Evolutionary conservation across 352 stramenopile species (phyloP).

Genomic region (Phytopythium montanum): DNA sequence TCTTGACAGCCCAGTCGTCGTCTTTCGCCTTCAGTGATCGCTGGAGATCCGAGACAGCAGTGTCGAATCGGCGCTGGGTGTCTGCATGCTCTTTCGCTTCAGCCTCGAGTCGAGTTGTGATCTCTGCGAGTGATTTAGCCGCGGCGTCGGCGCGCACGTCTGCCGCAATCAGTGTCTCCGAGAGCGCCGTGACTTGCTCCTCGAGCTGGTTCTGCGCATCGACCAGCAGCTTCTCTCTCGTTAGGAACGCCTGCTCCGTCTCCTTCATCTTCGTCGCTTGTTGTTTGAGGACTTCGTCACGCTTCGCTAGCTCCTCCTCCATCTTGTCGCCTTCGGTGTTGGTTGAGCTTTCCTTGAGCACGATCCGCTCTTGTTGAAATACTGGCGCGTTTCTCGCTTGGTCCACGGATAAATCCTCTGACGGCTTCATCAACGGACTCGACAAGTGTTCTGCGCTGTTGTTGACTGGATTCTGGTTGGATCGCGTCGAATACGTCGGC

Average conservation of each 20-base stretch:
- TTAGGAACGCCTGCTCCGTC: conserved; percentile 32
- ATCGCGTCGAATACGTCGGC: too few relatives aligned
- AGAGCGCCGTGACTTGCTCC: conserved; percentile 20
- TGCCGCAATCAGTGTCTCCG: conserved; percentile 20
- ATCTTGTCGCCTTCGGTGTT: conserved; percentile 52
- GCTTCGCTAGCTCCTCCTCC: conserved; percentile 41
- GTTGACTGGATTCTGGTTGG: not conserved
- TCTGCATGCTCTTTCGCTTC: conserved; percentile 24
- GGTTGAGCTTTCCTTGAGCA: conserved; percentile 47
- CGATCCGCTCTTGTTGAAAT: conserved; percentile 12
- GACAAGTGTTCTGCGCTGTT: not conserved
- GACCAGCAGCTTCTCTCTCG: conserved; percentile 32
- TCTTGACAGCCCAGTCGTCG: conserved; percentile 12
- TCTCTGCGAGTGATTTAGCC: conserved; percentile 24
- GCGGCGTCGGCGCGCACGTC: conserved; percentile 17
- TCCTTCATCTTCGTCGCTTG: conserved; percentile 29
- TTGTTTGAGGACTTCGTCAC: conserved; percentile 30
- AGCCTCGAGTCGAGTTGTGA: conserved; percentile 20
- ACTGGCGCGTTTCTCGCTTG: not conserved
- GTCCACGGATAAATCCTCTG: not conserved
- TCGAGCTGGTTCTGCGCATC: conserved; percentile 26
- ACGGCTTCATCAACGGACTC: not conserved
- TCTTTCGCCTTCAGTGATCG: conserved; percentile 13
- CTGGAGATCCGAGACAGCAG: conserved; percentile 6
- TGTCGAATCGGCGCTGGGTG: conserved; percentile 8